Percentiles rank a stretch among this genome's conserved stretches.
Conservation (phyloP, 1,139 yeast genomes). For the Geotrichum aggregatum region DNA sequence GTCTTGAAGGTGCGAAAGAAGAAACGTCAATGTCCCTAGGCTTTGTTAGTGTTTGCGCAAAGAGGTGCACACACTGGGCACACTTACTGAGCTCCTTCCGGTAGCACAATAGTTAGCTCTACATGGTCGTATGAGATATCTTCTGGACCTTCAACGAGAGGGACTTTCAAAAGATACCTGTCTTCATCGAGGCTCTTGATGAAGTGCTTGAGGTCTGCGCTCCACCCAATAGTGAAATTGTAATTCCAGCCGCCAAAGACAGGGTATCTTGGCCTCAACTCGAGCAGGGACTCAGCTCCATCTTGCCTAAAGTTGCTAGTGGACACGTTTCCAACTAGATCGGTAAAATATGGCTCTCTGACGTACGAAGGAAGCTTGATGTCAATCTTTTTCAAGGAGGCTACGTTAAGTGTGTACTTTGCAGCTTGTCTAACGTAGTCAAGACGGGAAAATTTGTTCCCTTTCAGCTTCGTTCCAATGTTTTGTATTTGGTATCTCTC, state of each 20-base stretch:
- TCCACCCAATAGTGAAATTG: slow-evolving; percentile 94
- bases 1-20: slow-evolving; percentile 33
- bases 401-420: slow-evolving; percentile 33
- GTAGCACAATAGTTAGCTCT: slow-evolving; percentile 65
- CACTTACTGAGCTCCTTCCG: slow-evolving; percentile 72
- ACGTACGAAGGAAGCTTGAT: slow-evolving; percentile 53
- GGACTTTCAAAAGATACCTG: slow-evolving; percentile 60
- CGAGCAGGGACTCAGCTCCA: slow-evolving; percentile 41
- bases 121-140: slow-evolving; percentile 63
- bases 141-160: slow-evolving; percentile 66
- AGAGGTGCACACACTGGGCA: neutral
- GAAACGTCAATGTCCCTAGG: slow-evolving; percentile 22
- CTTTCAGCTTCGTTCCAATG: slow-evolving; percentile 61
- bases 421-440: slow-evolving; percentile 56
- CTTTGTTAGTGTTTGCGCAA: neutral
- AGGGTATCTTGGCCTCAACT: slow-evolving; percentile 84
- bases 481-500: slow-evolving; percentile 83
- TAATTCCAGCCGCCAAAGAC: slow-evolving; percentile 94
- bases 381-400: slow-evolving; percentile 42
- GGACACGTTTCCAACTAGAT: slow-evolving; percentile 91
- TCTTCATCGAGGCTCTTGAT: slow-evolving; percentile 45
- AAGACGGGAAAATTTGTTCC: slow-evolving; percentile 60
- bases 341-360: slow-evolving; percentile 71
- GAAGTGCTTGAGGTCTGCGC: slow-evolving; percentile 52
- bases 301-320: slow-evolving; percentile 55